Evolutionary conservation across 1,139 yeast genomes (phyloP).

Genomic region (Yamadazyma trypodendri): DNA sequence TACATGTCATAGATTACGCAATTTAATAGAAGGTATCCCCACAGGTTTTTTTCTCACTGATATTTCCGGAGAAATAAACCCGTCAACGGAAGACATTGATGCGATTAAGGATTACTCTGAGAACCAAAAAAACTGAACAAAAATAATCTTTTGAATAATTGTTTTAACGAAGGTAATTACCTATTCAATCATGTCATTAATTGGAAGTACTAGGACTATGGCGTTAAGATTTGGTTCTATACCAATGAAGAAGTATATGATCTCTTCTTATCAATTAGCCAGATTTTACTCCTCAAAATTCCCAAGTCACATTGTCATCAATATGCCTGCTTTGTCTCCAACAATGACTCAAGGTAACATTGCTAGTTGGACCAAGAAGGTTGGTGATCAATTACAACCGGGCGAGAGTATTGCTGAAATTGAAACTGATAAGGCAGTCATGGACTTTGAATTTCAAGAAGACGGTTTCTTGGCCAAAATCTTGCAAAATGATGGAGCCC

Average conservation of each 20-base stretch:
- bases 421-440: conserved; percentile 97
- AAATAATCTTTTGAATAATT: conserved; percentile 4
- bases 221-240: conserved; percentile 12
- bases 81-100: conserved; percentile 17
- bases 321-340: conserved; percentile 94
- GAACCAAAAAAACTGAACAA: conserved; percentile 7
- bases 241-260: conserved; percentile 12
- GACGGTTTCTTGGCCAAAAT: conserved; percentile 95
- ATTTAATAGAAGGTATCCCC: too few relatives aligned
- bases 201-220: conserved; percentile 12
- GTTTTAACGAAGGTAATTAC: neutral
- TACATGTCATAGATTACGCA: neutral
- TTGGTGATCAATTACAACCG: conserved; percentile 82
- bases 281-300: conserved; percentile 49
- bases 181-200: conserved; percentile 10
- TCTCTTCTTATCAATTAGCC: conserved; percentile 15
- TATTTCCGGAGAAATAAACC: conserved; percentile 10
- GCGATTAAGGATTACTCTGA: conserved; percentile 13
- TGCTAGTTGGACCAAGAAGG: conserved; percentile 83
- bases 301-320: conserved; percentile 70
- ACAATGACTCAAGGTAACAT: conserved; percentile 96
- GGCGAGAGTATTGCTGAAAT: conserved; percentile 96
- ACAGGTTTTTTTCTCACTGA: neutral
- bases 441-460: conserved; percentile 99
- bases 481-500: conserved; percentile 79